These are phyloP conservation scores for Decorospora gaudefroyi DNA, from an alignment of 2,329 filamentous ascomycete genomes.

Conservation along the genomic window DNA sequence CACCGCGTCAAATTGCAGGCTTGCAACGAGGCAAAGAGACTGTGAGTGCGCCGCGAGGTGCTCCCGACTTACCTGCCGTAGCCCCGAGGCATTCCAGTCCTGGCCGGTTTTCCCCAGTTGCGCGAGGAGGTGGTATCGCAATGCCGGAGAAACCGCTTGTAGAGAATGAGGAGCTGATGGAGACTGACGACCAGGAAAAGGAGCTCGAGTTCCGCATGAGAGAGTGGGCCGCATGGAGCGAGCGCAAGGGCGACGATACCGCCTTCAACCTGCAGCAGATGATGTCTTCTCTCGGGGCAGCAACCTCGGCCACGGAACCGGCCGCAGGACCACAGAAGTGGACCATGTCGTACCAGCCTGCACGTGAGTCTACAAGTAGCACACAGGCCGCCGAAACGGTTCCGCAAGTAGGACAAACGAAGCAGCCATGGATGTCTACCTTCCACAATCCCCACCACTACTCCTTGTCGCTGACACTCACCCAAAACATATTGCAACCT, in stretches of 20 bases:
- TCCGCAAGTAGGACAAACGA: conserved; percentile 11
- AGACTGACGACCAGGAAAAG: conserved; percentile 33
- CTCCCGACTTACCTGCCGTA: no score
- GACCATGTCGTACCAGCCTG: conserved; percentile 31
- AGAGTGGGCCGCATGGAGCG: conserved; percentile 34
- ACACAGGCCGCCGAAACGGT: conserved; percentile 15
- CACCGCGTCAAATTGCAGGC: conserved; percentile 32
- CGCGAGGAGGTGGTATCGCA: no score
- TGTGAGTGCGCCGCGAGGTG: no score
- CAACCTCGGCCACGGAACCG: conserved; percentile 27
- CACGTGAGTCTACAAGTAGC: conserved; percentile 21
- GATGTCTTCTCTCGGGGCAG: conserved; percentile 42
- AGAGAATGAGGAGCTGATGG: conserved; percentile 19
- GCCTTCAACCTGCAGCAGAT: conserved; percentile 41
- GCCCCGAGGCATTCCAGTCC: no score
- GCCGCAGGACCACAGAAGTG: conserved; percentile 28
- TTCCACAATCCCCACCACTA: conserved; percentile 39
- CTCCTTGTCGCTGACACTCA: conserved; percentile 34
- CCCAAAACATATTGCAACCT: conserved; percentile 11
- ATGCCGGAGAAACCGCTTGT: conserved; percentile 23
- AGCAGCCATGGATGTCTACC: conserved; percentile 35
- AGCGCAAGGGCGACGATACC: conserved; percentile 31
- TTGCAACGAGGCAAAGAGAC: no score
- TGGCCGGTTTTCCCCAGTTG: no score
- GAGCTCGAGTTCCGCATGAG: conserved; percentile 35